Evolutionary conservation across 805 yeast genomes (phyloP).

Genomic region (Monosporozyma aquatica): DNA sequence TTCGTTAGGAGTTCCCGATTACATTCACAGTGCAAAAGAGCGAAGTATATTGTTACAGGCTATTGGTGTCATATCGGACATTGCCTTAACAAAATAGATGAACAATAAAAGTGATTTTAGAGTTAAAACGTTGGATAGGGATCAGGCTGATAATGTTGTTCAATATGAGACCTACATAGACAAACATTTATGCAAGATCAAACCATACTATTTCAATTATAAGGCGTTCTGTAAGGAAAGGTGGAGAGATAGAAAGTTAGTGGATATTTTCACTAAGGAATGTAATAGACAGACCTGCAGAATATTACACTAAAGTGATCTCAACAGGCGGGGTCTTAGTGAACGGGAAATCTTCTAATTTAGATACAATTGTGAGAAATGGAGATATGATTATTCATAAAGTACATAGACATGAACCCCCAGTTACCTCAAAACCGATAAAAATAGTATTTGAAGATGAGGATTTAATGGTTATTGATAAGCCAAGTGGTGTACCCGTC

Average conservation of each 20-base stretch:
- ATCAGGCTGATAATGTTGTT: not conserved
- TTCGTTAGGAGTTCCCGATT: no score
- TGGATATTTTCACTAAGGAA: slow-evolving; percentile 77
- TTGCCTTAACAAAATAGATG: no score
- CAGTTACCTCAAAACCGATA: slow-evolving; percentile 52
- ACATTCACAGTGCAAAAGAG: no score
- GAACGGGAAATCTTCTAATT: slow-evolving; percentile 54
- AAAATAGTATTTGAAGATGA: slow-evolving; percentile 67
- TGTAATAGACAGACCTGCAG: slow-evolving; percentile 68
- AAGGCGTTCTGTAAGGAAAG: slow-evolving; percentile 83
- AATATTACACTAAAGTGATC: slow-evolving; percentile 51
- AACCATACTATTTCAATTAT: slow-evolving; percentile 84
- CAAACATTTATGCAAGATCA: slow-evolving; percentile 31
- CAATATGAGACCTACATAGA: not conserved
- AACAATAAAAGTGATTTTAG: not conserved
- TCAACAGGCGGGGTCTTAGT: slow-evolving; percentile 61
- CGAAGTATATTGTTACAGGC: no score
- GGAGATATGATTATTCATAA: slow-evolving; percentile 79
- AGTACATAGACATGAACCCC: slow-evolving; percentile 85
- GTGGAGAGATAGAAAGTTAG: slow-evolving; percentile 77
- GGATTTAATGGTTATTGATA: slow-evolving; percentile 72
- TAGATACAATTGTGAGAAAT: slow-evolving; percentile 60
- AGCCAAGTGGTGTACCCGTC: slow-evolving; percentile 91
- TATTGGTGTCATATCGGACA: no score
- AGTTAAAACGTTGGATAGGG: not conserved